Conservation (phyloP, 441 rosid genomes). For the Euphorbia schlechtendalii region DNA sequence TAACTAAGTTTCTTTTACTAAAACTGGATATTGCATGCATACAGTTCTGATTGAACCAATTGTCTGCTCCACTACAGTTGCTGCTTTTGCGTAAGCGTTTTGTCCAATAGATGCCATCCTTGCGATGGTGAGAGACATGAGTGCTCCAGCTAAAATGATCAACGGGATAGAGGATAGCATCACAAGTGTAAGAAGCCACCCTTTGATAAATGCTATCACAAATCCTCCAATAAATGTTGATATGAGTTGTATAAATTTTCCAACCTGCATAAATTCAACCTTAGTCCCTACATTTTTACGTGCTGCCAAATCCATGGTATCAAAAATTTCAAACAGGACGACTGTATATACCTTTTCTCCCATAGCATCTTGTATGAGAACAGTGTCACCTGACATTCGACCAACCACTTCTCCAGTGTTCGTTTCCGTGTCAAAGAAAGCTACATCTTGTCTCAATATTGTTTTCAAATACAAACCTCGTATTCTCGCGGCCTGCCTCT, state of each 20-base stretch:
- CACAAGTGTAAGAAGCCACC: slow-evolving; percentile 80
- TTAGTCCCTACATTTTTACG: no score
- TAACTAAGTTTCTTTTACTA: not conserved
- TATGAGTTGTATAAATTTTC: slow-evolving; percentile 55
- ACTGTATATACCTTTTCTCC: slow-evolving; percentile 65
- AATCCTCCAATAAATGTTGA: slow-evolving; percentile 77
- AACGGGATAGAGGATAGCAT: slow-evolving; percentile 62
- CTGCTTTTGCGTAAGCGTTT: slow-evolving; percentile 58
- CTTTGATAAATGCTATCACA: slow-evolving; percentile 50
- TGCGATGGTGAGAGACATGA: slow-evolving; percentile 34
- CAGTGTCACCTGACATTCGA: slow-evolving; percentile 93
- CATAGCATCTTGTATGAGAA: slow-evolving; percentile 91
- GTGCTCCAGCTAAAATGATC: slow-evolving; percentile 55
- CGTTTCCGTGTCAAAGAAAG: slow-evolving; percentile 74
- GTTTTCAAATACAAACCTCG: slow-evolving; percentile 63
- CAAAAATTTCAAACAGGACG: not conserved
- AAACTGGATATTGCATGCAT: not conserved
- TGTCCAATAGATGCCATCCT: slow-evolving; percentile 63
- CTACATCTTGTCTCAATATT: slow-evolving; percentile 77
- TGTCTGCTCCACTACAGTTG: slow-evolving; percentile 67
- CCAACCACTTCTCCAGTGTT: slow-evolving; percentile 78
- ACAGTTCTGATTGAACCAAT: slow-evolving; percentile 64
- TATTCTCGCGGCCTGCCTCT: no score
- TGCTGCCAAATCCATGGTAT: no score
- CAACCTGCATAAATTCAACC: slow-evolving; percentile 44